A percentile compares a stretch with the other conserved stretches of the same genome.
phyloP scores from a whole-genome alignment of 805 yeast species.

The Clavispora vitiphila region DNA sequence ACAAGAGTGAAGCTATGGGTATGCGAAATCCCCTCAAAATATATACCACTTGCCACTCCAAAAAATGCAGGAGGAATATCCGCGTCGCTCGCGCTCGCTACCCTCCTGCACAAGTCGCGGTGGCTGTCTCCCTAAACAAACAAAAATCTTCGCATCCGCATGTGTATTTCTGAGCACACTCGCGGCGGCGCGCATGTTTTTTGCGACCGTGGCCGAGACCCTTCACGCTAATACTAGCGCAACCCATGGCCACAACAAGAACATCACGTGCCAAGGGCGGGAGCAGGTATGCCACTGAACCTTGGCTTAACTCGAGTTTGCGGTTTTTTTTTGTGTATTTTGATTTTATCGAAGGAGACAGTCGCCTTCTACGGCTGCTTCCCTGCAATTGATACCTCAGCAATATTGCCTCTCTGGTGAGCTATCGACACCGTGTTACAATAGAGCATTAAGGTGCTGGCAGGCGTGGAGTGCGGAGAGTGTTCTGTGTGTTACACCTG shows the following conservation, averaged over 20 bases:
- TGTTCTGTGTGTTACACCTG: conserved; percentile 3
- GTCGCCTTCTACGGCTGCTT: no score
- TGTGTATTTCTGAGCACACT: conserved; percentile 14
- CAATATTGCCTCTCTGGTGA: no score
- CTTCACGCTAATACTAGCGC: background rate
- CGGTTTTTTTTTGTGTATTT: no score
- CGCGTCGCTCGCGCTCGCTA: conserved; percentile 10
- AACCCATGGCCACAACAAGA: background rate
- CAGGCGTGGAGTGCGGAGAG: conserved; percentile 1
- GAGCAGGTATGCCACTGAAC: no score
- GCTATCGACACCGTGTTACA: background rate
- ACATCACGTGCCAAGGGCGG: background rate
- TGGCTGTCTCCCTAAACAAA: conserved; percentile 6
- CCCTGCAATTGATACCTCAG: no score
- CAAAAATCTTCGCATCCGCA: conserved; percentile 7
- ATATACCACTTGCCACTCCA: conserved; percentile 17
- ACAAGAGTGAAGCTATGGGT: conserved; percentile 1
- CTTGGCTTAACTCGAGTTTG: no score
- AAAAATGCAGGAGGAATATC: conserved; percentile 14
- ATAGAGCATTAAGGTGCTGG: background rate
- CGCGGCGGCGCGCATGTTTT: background rate
- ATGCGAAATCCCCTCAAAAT: conserved; percentile 15
- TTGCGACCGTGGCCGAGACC: background rate
- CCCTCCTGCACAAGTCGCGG: conserved; percentile 11
- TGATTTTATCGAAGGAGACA: no score